Evolutionary conservation across 345 rosid genomes (phyloP).

Genomic region (Salix suchowensis): DNA sequence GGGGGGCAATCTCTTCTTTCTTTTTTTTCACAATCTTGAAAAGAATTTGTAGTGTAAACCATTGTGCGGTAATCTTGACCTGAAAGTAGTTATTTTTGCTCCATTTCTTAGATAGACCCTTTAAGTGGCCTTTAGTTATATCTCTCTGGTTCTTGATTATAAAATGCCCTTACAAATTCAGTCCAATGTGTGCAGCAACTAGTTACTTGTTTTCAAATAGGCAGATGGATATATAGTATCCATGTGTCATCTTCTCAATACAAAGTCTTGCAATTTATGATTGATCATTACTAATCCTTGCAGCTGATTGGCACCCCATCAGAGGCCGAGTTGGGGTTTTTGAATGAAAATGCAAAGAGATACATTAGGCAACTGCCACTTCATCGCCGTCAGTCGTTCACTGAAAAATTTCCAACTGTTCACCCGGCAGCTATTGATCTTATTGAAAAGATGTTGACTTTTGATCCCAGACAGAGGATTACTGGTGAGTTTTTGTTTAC

Average conservation of each 20-base stretch:
- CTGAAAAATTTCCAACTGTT: conserved; percentile 65
- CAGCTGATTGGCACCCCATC: conserved; percentile 87
- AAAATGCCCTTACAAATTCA: not conserved
- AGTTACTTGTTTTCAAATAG: not conserved
- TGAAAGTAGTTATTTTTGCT: not conserved
- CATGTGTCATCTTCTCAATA: not conserved
- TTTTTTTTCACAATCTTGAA: not conserved
- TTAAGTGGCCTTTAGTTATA: not conserved
- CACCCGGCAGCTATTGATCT: conserved; percentile 73
- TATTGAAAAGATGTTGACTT: conserved; percentile 78
- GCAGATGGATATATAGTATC: not conserved
- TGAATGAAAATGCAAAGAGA: conserved; percentile 78
- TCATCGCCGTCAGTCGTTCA: conserved; percentile 60
- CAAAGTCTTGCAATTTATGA: conserved; percentile 7
- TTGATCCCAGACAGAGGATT: conserved; percentile 77
- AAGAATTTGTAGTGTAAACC: not conserved
- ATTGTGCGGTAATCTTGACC: not conserved
- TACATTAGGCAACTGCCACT: conserved; percentile 58
- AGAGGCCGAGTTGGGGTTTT: conserved; percentile 67
- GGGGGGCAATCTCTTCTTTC: not conserved
- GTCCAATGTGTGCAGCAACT: not conserved
- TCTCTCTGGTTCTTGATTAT: not conserved
- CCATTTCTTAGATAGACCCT: not conserved
- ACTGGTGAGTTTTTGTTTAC: conserved; percentile 47
- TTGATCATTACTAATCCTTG: conserved; percentile 17